These are phyloP conservation scores for Dactylellina leptospora DNA, from an alignment of 2,329 filamentous ascomycete species.

Conservation along the genomic window DNA sequence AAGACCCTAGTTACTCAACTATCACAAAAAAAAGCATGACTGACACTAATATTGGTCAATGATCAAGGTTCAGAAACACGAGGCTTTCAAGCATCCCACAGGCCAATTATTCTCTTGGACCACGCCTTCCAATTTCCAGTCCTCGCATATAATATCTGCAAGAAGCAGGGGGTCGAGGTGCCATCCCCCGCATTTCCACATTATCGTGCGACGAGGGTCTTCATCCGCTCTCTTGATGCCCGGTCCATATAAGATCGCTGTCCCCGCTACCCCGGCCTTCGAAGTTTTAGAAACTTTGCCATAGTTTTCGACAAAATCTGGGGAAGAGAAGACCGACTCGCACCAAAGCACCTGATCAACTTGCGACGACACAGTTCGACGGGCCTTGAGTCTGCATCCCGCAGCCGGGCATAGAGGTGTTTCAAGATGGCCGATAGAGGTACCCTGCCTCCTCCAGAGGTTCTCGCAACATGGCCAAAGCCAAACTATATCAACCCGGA, in stretches of 20 bases:
- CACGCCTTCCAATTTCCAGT: slow-evolving; percentile 30
- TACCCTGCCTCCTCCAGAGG: slow-evolving; percentile 59
- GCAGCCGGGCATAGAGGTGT: slow-evolving; percentile 32
- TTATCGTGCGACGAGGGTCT: slow-evolving; percentile 27
- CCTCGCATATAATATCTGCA: slow-evolving; percentile 27
- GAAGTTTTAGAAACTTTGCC: slow-evolving; percentile 19
- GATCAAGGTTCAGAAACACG: slow-evolving; percentile 13
- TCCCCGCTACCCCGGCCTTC: slow-evolving; percentile 42
- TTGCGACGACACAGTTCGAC: slow-evolving; percentile 4
- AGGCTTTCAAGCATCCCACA: slow-evolving; percentile 14
- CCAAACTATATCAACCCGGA: slow-evolving; percentile 61
- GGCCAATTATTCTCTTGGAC: slow-evolving; percentile 9
- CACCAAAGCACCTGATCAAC: slow-evolving; percentile 20
- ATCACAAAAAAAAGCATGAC: slow-evolving; percentile 6
- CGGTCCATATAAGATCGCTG: slow-evolving; percentile 37
- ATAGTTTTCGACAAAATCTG: slow-evolving; percentile 27
- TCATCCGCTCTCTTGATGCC: not conserved
- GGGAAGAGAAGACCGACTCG: slow-evolving; percentile 5
- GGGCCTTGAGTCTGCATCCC: slow-evolving; percentile 39
- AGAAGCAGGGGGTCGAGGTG: slow-evolving; percentile 13
- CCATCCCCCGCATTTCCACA: slow-evolving; percentile 34
- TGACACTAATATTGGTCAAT: no score
- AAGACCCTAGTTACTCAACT: not conserved
- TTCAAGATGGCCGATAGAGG: slow-evolving; percentile 45
- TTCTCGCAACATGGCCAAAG: slow-evolving; percentile 60